Evolutionary conservation across 176 grass and related monocot species (phyloP), one percentile per base, ranked within the genome.

Genomic region (Poa annua): DNA sequence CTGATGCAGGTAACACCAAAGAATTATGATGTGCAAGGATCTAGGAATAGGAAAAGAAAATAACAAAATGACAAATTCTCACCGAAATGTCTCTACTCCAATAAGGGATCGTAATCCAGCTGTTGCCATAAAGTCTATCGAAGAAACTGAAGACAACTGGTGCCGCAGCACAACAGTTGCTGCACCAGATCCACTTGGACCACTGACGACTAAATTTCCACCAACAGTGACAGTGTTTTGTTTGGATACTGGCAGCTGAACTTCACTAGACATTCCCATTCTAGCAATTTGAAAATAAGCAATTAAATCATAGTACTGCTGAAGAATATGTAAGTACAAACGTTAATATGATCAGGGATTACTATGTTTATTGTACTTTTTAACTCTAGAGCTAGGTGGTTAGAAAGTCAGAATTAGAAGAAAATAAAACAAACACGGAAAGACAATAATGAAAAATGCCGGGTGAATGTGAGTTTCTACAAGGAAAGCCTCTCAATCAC

Each of bases 171-270:
- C 84, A 83, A 77, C 66, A 57, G 70, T 96, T 81, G 91, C 96
- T 53, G 93, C 91, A 68, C 96, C 93, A 79, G 83, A 59, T 88
- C 96, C 96, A 47, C 25, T 62, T 38, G 85, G 72, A 86, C 91
- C 93, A 75, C 79, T 88, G 62, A 96, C 93, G 80, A 49, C 85
- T 88, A 99, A 87, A 80, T 96, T 95, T 75, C 93, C 96, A 74
- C 89, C 89, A 83, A 93, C 36, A 71, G 79, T 74, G 24, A 95
- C 68, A 29, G 86, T 80, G 75, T 99, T 90, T 65, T 63, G 73
- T 87, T 96, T 99, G 80, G 96, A 99, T n/a, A 96, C 66, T 61
- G 92, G 96, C 62, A 92, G 88, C 59, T 93, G 85, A 71, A 99
- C 73, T 86, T 92, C 80, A 85, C 91, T 94, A 53, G 85, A 86